Base-by-base conservation (phyloP, 2,329 filamentous ascomycete species). In the Neofusicoccum parvum region DNA sequence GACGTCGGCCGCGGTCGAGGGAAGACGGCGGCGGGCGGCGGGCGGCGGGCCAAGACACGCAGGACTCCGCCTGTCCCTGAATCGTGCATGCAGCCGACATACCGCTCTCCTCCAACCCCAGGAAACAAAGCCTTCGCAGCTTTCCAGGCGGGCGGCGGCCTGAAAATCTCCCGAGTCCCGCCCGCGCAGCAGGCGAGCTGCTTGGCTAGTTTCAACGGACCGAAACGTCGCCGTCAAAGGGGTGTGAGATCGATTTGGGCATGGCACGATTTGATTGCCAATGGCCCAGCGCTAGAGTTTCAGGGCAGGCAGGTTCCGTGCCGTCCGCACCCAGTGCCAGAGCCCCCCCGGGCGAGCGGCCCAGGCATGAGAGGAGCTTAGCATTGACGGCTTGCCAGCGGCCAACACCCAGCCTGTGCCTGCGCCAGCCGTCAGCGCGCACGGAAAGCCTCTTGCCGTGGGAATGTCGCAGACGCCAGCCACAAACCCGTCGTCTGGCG, bases 111-210 rank as follows among this genome's bases (percentile, higher is more conserved):
- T 7, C 56, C 32, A 45, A 23, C 56, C 54, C 56, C 43, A 60
- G 56, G 43, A 23, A 60, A 34, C 12, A 27, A 27, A 15, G 41
- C 6, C 41, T n/a, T 17, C 41, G 7, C 23, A 39, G 53, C 37
- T 27, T 53, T 11, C 51, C 34, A 41, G 36, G 7, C 50, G 32
- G 15, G 10, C 51, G 17, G 51, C 54, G 20, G 32, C n/a, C 32
- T 23, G 56, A 60, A 46, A 60, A 60, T 60, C 56, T 60, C 56
- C 56, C 56, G 56, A 37, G 20, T 60, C 56, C 56, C 56, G 32
- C 43, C 56, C 27, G 56, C 39, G 15, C 11, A 15, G n/a, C 23
- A n/a, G 10, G 54, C 15, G 56, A 11, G 56, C 41, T 43, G 53
- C n/a, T 27, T 45, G 15, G 39, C 7, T 15, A 11, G 27, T 46